Conservation (phyloP, 192 early-diverging fungal genomes). For the Umbelopsis isabellina region DNA sequence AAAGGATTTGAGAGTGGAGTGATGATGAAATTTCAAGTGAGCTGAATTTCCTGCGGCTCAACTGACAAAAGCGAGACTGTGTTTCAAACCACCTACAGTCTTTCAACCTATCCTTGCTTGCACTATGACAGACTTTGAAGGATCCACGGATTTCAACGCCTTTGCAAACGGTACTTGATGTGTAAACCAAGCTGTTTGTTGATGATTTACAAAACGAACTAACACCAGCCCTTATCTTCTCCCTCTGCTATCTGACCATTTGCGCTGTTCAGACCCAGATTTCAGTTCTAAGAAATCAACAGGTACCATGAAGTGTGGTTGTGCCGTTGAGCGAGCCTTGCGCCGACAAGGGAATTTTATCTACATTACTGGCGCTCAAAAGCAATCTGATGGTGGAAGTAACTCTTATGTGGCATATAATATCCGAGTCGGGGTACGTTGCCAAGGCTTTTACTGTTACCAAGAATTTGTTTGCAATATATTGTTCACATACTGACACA, state of each 20-base stretch:
- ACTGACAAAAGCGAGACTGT: background rate
- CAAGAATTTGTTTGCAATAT: background rate
- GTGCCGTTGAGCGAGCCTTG: slow-evolving; percentile 42
- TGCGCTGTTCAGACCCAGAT: background rate
- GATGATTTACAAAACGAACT: background rate
- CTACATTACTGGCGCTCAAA: slow-evolving; percentile 51
- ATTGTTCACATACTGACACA: background rate
- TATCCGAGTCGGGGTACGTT: slow-evolving; percentile 55
- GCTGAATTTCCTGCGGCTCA: too few relatives aligned
- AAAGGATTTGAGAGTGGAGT: too few relatives aligned
- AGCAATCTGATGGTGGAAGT: slow-evolving; percentile 50
- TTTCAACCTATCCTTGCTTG: background rate
- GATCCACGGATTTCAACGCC: slow-evolving; percentile 13
- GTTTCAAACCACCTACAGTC: background rate
- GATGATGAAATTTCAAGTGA: too few relatives aligned
- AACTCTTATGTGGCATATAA: slow-evolving; percentile 58
- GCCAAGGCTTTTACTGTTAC: slow-evolving; percentile 7
- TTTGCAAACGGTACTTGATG: background rate
- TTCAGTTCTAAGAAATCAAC: background rate
- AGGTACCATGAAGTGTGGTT: slow-evolving; percentile 29
- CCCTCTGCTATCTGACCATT: background rate
- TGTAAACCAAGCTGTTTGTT: background rate
- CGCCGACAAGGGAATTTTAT: slow-evolving; percentile 43
- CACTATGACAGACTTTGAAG: slow-evolving; percentile 17
- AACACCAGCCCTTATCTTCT: background rate